phyloP scores from a whole-genome alignment of 345 rosid species.

The Kandelia obovata region DNA sequence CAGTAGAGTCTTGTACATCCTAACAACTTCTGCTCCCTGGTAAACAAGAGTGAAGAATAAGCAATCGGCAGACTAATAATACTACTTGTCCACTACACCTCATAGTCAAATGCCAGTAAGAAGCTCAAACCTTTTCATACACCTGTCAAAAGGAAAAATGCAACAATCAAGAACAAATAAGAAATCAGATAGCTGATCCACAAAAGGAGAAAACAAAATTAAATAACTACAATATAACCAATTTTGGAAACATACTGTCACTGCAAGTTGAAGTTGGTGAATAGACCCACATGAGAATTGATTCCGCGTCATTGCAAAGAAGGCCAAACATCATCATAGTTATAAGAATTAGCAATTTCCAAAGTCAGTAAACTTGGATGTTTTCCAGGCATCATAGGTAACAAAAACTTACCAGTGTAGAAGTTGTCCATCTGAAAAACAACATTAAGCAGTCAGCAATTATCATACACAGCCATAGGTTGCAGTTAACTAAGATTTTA shows the following conservation, averaged over 20 bases:
- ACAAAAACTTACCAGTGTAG: slow-evolving; percentile 74
- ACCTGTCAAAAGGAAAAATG: slow-evolving; percentile 51
- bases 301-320: slow-evolving; percentile 24
- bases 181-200: slow-evolving; percentile 20
- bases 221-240: neutral
- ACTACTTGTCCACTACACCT: slow-evolving; percentile 1
- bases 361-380: neutral
- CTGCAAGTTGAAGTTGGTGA: slow-evolving; percentile 49
- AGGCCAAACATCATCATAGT: slow-evolving; percentile 17
- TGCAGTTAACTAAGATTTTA: slow-evolving; percentile 1
- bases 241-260: slow-evolving; percentile 57
- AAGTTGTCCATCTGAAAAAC: slow-evolving; percentile 92
- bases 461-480: neutral
- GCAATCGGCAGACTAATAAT: slow-evolving; percentile 4
- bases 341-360: slow-evolving; percentile 14
- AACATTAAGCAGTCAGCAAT: slow-evolving; percentile 22
- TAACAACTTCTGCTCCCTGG: slow-evolving; percentile 99
- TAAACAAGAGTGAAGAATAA: neutral
- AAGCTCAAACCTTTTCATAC: slow-evolving; percentile 76
- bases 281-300: slow-evolving; percentile 28
- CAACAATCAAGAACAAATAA: slow-evolving; percentile 21
- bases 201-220: slow-evolving; percentile 12
- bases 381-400: neutral
- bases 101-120: neutral
- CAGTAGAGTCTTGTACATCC: slow-evolving; percentile 98